phyloP scores from a whole-genome alignment of 257 asterid genomes.

The Gentiana macrophylla region DNA sequence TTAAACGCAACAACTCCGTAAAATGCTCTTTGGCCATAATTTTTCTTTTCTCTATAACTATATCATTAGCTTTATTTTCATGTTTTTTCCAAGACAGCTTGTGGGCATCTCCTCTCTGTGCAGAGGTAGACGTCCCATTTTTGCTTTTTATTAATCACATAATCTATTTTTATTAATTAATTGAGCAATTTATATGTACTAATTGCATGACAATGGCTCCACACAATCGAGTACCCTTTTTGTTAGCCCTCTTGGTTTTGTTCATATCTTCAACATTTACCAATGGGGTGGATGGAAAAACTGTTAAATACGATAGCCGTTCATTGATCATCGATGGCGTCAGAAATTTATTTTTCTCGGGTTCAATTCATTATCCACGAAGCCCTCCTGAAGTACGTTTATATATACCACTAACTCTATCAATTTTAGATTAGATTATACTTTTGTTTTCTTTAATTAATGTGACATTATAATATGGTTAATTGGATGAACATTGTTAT shows the following conservation, averaged over 20 bases:
- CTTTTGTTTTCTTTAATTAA: too few relatives aligned
- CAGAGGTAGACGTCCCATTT: conserved; percentile 12
- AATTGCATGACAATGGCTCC: too few relatives aligned
- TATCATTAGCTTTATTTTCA: conserved; percentile 1
- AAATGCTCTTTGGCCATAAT: conserved; percentile 20
- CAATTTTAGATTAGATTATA: neutral
- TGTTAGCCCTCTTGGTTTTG: too few relatives aligned
- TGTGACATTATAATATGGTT: neutral
- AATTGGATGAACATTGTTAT: neutral
- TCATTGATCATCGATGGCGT: conserved; percentile 68
- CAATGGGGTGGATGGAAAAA: too few relatives aligned
- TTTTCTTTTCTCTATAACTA: conserved; percentile 15
- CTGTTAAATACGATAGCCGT: conserved; percentile 48
- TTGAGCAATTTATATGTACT: too few relatives aligned
- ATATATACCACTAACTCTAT: neutral
- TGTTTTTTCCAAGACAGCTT: conserved; percentile 22
- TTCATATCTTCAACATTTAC: too few relatives aligned
- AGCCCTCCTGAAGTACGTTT: conserved; percentile 57
- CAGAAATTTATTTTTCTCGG: conserved; percentile 69
- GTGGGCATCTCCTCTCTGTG: conserved; percentile 13
- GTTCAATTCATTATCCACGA: conserved; percentile 86
- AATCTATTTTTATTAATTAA: too few relatives aligned
- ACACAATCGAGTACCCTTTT: too few relatives aligned
- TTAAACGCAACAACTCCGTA: conserved; percentile 9
- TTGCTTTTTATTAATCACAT: neutral